Percentiles rank a stretch among this genome's conserved stretches.
These are phyloP conservation scores for Calocybe indica DNA, from an alignment of 768 basidiomycete genomes.

Conservation along the genomic window DNA sequence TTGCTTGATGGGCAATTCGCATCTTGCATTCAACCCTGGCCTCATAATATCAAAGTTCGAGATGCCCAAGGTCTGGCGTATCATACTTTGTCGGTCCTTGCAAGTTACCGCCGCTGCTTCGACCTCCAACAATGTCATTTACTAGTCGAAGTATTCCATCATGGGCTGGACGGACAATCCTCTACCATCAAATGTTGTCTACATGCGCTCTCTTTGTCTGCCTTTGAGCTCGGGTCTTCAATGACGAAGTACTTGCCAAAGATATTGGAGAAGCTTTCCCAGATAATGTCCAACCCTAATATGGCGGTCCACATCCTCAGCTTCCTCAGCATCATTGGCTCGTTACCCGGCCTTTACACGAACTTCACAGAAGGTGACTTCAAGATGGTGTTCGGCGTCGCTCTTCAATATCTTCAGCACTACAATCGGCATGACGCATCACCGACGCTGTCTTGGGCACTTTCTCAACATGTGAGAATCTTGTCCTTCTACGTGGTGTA, in stretches of 20 bases:
- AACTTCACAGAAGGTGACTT: slow-evolving; percentile 91
- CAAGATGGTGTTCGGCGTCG: slow-evolving; percentile 92
- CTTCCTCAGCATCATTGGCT: slow-evolving; percentile 83
- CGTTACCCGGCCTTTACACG: slow-evolving; percentile 69
- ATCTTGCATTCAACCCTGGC: slow-evolving; percentile 52
- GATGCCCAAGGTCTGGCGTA: slow-evolving; percentile 88
- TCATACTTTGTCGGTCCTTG: slow-evolving; percentile 79
- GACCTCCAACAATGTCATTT: slow-evolving; percentile 58
- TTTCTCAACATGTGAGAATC: slow-evolving; percentile 87
- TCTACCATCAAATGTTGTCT: slow-evolving; percentile 85
- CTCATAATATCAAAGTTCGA: slow-evolving; percentile 54
- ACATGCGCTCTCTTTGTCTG: slow-evolving; percentile 80
- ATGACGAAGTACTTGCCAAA: slow-evolving; percentile 74
- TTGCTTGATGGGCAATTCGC: slow-evolving; percentile 57
- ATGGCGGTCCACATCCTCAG: slow-evolving; percentile 97
- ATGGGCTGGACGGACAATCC: slow-evolving; percentile 62
- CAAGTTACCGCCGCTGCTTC: slow-evolving; percentile 82
- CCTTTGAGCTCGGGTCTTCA: slow-evolving; percentile 81
- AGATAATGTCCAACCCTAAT: slow-evolving; percentile 90
- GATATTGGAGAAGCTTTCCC: slow-evolving; percentile 82
- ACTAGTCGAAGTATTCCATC: slow-evolving; percentile 69
- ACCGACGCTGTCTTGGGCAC: slow-evolving; percentile 69
- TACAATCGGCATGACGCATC: slow-evolving; percentile 65
- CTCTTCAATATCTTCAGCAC: slow-evolving; percentile 87
- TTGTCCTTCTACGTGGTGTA: slow-evolving; percentile 90